phyloP scores from a whole-genome alignment of 1,284 basidiomycete species.

The Ustilago vetiveriae region DNA sequence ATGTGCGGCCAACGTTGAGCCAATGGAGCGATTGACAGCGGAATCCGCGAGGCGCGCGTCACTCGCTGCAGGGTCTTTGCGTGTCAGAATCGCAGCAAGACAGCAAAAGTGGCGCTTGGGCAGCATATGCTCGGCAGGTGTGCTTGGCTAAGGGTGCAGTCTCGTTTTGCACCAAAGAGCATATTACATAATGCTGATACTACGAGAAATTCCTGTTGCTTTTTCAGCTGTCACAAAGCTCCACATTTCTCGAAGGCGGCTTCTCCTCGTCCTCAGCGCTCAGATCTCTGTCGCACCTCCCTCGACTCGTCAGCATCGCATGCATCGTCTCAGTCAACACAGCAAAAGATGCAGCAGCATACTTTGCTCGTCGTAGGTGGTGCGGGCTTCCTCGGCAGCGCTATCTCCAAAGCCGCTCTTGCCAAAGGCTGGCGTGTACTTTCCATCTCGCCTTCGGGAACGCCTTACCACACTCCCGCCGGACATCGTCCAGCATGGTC shows the following conservation, averaged over 20 bases:
- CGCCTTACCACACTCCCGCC: conserved; percentile 83
- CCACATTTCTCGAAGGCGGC: conserved; percentile 8
- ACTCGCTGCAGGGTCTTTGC: conserved; percentile 37
- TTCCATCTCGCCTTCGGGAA: conserved; percentile 88
- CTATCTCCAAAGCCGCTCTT: conserved; percentile 86
- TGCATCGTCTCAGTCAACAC: background rate
- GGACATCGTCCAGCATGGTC: conserved; percentile 90
- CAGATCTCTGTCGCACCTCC: too few relatives aligned
- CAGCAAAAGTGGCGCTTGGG: too few relatives aligned
- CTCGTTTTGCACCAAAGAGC: background rate
- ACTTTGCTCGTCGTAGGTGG: conserved; percentile 79
- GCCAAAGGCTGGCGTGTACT: conserved; percentile 84
- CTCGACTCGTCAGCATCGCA: background rate
- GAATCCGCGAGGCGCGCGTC: conserved; percentile 4
- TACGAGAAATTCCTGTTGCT: too few relatives aligned
- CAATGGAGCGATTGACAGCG: conserved; percentile 12
- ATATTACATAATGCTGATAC: conserved; percentile 29
- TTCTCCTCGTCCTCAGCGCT: too few relatives aligned
- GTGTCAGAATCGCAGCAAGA: too few relatives aligned
- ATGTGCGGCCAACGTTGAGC: too few relatives aligned
- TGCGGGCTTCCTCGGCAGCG: conserved; percentile 94
- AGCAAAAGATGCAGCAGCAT: conserved; percentile 19
- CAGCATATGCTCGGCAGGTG: background rate
- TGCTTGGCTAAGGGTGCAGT: conserved; percentile 21
- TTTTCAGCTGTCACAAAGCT: background rate